Evolutionary conservation across 192 early-diverging fungal species (phyloP).

Genomic region (Podochytrium sp.): DNA sequence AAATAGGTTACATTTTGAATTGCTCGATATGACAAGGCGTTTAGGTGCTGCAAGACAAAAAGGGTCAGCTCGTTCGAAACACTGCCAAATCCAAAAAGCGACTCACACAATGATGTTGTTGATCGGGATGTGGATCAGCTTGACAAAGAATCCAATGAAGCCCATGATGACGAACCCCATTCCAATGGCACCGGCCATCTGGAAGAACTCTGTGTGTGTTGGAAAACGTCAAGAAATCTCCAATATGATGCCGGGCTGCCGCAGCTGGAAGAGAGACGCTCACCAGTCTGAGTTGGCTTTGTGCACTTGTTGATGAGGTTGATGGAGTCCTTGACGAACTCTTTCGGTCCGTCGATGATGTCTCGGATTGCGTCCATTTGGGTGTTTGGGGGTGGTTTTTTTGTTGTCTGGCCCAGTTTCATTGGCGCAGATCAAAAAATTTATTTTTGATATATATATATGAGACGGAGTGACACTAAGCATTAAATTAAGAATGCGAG

Average conservation of each 20-base stretch:
- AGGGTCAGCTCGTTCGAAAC: not conserved
- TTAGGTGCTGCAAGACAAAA: constrained; percentile 5
- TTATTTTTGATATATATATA: no score
- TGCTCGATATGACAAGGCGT: not conserved
- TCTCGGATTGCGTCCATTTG: constrained; percentile 60
- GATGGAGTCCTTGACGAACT: constrained; percentile 90
- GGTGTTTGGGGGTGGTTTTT: not conserved
- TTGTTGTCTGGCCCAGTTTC: not conserved
- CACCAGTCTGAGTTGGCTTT: constrained; percentile 94
- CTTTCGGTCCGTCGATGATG: constrained; percentile 84
- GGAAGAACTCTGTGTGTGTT: constrained; percentile 84
- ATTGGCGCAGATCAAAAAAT: no score
- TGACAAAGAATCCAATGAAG: constrained; percentile 50
- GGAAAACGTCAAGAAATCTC: not conserved
- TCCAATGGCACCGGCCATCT: constrained; percentile 78
- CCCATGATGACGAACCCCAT: constrained; percentile 37
- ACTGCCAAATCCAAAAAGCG: not conserved
- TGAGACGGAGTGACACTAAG: no score
- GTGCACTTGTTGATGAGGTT: constrained; percentile 95
- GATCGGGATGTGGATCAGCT: constrained; percentile 99
- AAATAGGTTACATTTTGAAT: constrained; percentile 1
- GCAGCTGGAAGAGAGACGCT: not conserved
- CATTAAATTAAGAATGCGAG: no score
- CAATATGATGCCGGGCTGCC: not conserved
- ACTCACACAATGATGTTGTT: constrained; percentile 97